Evolutionary conservation across 2,329 filamentous ascomycete genomes (phyloP), one percentile per base, ranked within the genome.

Genomic region (Neofusicoccum laricinum): DNA sequence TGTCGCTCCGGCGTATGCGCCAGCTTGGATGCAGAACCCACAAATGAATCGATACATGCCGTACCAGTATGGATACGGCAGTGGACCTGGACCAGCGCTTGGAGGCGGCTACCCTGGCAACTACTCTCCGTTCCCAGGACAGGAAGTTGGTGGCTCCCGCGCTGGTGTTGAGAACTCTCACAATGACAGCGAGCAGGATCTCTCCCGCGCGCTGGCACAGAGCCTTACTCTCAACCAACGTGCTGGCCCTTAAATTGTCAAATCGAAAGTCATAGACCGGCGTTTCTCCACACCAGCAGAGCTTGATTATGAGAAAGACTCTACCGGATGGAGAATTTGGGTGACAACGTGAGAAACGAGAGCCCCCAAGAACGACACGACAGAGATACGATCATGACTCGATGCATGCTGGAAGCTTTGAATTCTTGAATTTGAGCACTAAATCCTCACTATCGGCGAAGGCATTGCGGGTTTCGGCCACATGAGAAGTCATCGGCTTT

Each of bases 11-110:
- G 34, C 63, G 11, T 64, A 64, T 19, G 63, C 63, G 14, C 63
- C 63, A 1, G 30, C 50, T 48, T 64, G 63, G 63, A 45, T 61
- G 63, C 63, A 59, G 25, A 64, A 51, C 25, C 53, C 51, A 6
- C 30, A 53, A 15, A 46, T 58, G 41, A 58, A 58, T 32, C 62
- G 62, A 1, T 64, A 25, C 51, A 57, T 58, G 41, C 62, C 62
- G 15, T 64, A 64, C 34, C 51, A 57, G 12, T 57, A 57, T 7
- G 51, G 51, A 21, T 58, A 45, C 14, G 58, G 45, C 10, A 25
- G 51, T 49, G 50, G 36, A 34, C 62, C 41, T 19, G 62, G 59
- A 25, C 59, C 32, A 11, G 25, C 48, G 5, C 34, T 43, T 14
- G 51, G 58, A 30, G 51, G 50, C 25, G 62, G 62, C 17, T 64